Evolutionary conservation across 495 filamentous ascomycete species (phyloP).

Genomic region (Talaromyces ruber): DNA sequence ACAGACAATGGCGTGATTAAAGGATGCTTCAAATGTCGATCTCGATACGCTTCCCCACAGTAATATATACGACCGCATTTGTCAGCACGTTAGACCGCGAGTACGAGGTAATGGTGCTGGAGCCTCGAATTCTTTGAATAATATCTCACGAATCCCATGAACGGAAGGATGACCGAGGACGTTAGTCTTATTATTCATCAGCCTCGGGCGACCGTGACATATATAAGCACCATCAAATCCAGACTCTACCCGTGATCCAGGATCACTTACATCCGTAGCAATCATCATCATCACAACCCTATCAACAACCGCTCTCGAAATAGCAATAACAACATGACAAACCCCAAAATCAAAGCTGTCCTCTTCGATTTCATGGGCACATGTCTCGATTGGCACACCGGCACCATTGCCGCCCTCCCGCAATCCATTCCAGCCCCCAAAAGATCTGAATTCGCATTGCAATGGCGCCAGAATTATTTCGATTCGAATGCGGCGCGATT

Average conservation of each 20-base stretch:
- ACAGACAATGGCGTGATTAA: background rate
- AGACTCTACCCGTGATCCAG: no score
- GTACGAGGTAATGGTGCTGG: no score
- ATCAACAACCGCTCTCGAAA: no score
- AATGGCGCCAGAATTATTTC: slow-evolving; percentile 42
- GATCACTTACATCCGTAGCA: no score
- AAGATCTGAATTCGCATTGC: slow-evolving; percentile 32
- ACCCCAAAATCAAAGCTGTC: slow-evolving; percentile 24
- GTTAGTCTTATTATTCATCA: no score
- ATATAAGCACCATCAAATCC: no score
- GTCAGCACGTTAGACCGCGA: background rate
- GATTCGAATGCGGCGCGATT: slow-evolving; percentile 29
- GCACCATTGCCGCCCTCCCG: slow-evolving; percentile 16
- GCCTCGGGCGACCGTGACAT: no score
- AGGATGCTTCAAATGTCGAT: background rate
- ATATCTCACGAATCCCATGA: no score
- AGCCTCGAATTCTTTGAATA: no score
- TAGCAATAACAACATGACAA: background rate
- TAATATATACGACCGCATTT: background rate
- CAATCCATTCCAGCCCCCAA: slow-evolving; percentile 8
- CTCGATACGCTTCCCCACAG: background rate
- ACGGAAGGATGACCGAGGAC: background rate
- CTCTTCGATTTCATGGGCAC: slow-evolving; percentile 39
- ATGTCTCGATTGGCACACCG: slow-evolving; percentile 32
- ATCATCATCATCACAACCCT: no score